phyloP scores from a whole-genome alignment of 2,329 filamentous ascomycete species.

The Coleophoma cylindrospora region DNA sequence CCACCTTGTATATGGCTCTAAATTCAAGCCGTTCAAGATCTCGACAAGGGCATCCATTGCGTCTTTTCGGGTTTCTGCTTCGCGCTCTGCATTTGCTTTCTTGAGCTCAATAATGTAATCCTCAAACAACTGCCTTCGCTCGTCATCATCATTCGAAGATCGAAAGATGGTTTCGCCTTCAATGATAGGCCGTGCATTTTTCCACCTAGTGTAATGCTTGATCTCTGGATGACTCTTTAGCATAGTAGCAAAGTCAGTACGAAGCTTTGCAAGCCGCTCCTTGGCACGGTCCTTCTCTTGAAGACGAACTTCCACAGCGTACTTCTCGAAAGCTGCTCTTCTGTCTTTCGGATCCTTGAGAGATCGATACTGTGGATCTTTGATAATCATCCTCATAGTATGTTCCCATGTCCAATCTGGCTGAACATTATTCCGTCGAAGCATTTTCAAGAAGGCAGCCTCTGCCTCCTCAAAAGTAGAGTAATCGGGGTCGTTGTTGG shows the following conservation, averaged over 20 bases:
- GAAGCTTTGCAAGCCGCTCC: conserved; percentile 86
- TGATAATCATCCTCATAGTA: conserved; percentile 77
- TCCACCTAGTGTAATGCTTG: conserved; percentile 95
- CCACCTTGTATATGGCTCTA: conserved; percentile 95
- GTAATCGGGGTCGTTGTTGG: conserved; percentile 72
- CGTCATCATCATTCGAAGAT: conserved; percentile 80
- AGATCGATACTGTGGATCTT: conserved; percentile 87
- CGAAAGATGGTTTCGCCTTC: conserved; percentile 95
- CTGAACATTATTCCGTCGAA: conserved; percentile 80
- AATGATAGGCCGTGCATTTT: conserved; percentile 88
- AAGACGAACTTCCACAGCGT: conserved; percentile 79
- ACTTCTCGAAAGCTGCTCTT: conserved; percentile 90
- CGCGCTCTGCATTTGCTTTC: conserved; percentile 72
- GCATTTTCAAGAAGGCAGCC: conserved; percentile 84
- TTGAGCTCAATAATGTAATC: conserved; percentile 87
- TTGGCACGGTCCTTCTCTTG: conserved; percentile 95
- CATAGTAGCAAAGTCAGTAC: conserved; percentile 93
- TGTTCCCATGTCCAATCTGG: conserved; percentile 93
- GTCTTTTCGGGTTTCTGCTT: conserved; percentile 66
- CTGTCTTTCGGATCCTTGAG: conserved; percentile 90
- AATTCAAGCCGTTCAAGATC: conserved; percentile 71
- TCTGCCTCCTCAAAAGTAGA: conserved; percentile 81
- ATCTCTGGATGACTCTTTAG: conserved; percentile 95
- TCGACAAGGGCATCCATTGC: conserved; percentile 80
- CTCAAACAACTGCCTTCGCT: conserved; percentile 85